Base-by-base conservation (phyloP, 345 rosid genomes). In the Murraya koenigii region DNA sequence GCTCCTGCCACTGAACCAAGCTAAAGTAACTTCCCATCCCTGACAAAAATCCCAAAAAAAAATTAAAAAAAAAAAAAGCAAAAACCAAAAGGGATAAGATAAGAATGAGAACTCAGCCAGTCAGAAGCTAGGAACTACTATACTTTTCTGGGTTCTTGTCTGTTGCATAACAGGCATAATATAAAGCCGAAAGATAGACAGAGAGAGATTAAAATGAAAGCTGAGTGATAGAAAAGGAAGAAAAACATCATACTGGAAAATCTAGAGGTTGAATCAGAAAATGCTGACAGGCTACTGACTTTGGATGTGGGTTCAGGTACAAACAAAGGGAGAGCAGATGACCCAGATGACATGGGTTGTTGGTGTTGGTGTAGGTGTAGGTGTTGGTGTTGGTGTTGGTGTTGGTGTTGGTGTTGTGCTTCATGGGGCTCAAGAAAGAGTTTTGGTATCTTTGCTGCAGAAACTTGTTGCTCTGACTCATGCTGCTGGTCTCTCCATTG, bases 1-100 rank as follows among this genome's bases (percentile, higher is more conserved):
- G 92, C 78, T 96, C 98, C 80, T 96, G 98, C 97, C 95, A 86
- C 80, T 94, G 99, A 65, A 85, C 80, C 90, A 83, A 87, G 87
- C 97, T 94, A 69, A 96, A 96, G 82, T 78, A 87, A 69, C 94
- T 88, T 54, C 92, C 91, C 92, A 90, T 87, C 84, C 86, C 98
- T 95, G 75, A 58, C 54, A 82, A 72, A 77, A 14, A 26, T 11
- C 32, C 38, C 63, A 28, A 36, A 36, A 41, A 11, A 44, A 44
- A 35, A 35, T 4, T 3, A 74, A 9, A 26, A 25, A 66, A 71
- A 52, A 3, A 75, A 15, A 14, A 4, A 1, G 20, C 6, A 63
- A 25, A 25, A 75, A 20, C 66, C 61, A n/a, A 3, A 32, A 47
- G 61, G 3, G 7, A 9, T 44, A 13, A 44, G 49, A 13, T 58